Evolutionary conservation across 2,329 filamentous ascomycete species (phyloP).

Genomic region (Beauveria australis): DNA sequence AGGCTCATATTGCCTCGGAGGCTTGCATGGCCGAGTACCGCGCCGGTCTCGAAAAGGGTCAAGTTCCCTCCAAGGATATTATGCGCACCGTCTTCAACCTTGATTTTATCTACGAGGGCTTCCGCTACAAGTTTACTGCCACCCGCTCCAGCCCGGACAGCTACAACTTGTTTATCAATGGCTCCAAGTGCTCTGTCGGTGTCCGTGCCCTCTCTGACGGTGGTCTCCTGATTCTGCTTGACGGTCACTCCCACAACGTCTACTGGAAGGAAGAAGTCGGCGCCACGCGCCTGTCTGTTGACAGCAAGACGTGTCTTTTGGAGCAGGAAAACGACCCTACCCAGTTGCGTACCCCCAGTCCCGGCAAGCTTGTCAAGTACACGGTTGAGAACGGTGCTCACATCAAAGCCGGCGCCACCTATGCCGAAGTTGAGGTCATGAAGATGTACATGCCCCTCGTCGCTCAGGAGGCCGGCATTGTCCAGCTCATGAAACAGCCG

Average conservation of each 20-base stretch:
- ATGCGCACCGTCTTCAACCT: slow-evolving; percentile 96
- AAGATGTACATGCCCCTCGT: slow-evolving; percentile 99
- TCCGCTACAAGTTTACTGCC: slow-evolving; percentile 95
- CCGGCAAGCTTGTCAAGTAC: slow-evolving; percentile 97
- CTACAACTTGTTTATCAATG: slow-evolving; percentile 98
- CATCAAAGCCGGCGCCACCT: slow-evolving; percentile 83
- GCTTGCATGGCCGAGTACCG: slow-evolving; percentile 80
- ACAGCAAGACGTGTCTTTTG: slow-evolving; percentile 94
- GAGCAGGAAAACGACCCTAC: slow-evolving; percentile 99
- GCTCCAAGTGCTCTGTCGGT: slow-evolving; percentile 89
- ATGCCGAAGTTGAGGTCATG: slow-evolving; percentile 98
- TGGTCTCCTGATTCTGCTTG: slow-evolving; percentile 82
- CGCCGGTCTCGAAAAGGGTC: slow-evolving; percentile 86
- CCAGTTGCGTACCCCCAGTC: slow-evolving; percentile 87
- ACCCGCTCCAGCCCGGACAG: slow-evolving; percentile 87
- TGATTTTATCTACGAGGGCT: slow-evolving; percentile 97
- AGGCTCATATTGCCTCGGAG: slow-evolving; percentile 92
- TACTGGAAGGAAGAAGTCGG: slow-evolving; percentile 99
- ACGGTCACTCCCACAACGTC: slow-evolving; percentile 90
- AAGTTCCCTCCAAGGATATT: slow-evolving; percentile 92
- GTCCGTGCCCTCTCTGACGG: slow-evolving; percentile 90
- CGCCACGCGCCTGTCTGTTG: slow-evolving; percentile 88
- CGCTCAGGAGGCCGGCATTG: slow-evolving; percentile 87
- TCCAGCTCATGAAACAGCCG: slow-evolving; percentile 98
- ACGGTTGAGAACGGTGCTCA: slow-evolving; percentile 92